phyloP scores from a whole-genome alignment of 306 rosid species.

The Prosopis cineraria region DNA sequence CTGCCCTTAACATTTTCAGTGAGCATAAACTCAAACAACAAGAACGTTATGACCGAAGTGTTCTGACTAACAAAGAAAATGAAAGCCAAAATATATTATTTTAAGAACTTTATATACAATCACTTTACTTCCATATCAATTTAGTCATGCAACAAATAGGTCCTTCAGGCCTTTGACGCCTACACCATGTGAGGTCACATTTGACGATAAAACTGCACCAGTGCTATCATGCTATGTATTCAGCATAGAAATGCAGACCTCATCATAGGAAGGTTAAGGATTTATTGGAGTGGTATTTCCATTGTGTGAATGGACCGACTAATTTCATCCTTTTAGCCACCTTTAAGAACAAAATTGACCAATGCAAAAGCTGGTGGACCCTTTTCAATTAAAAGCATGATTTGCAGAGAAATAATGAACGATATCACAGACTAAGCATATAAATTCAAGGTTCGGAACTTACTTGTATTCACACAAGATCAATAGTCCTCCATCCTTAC shows the following conservation, averaged over 20 bases:
- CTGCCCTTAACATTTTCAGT: neutral
- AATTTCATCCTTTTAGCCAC: neutral
- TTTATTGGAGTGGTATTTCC: neutral
- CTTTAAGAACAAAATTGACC: slow-evolving; percentile 13
- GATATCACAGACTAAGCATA: neutral
- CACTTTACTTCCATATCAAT: neutral
- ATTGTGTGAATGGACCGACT: neutral
- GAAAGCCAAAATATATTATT: neutral
- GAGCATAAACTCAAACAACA: neutral
- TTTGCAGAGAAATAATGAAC: neutral
- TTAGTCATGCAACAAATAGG: neutral
- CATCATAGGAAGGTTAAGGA: neutral
- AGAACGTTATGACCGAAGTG: neutral
- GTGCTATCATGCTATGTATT: neutral
- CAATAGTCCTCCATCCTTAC: slow-evolving; percentile 70
- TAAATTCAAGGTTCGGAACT: slow-evolving; percentile 10
- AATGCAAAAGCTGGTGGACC: neutral
- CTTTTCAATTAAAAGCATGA: neutral
- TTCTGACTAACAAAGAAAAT: neutral
- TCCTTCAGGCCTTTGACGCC: neutral
- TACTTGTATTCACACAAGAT: slow-evolving; percentile 58
- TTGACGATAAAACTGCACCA: neutral
- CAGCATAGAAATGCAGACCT: neutral
- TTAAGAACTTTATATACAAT: neutral
- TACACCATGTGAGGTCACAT: neutral